Evolutionary conservation across 495 filamentous ascomycete species (phyloP).

Genomic region (Neurospora cerealis): DNA sequence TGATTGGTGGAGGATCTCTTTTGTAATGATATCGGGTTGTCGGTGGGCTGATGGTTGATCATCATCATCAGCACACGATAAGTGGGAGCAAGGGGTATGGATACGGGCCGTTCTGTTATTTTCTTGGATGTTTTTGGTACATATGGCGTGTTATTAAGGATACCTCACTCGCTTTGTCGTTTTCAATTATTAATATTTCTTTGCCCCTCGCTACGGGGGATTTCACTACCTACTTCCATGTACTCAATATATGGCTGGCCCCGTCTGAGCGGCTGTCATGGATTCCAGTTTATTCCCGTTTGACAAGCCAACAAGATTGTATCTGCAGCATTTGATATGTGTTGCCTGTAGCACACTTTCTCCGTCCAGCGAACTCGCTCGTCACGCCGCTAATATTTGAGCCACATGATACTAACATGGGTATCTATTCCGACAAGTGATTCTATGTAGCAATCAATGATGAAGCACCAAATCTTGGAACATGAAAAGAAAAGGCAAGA

Average conservation of each 20-base stretch:
- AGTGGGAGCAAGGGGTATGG: not conserved
- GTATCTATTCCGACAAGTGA: not conserved
- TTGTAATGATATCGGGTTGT: not conserved
- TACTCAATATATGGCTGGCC: not conserved
- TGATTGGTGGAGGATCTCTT: not conserved
- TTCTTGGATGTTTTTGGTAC: not conserved
- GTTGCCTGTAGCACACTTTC: not conserved
- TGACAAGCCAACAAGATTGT: not conserved
- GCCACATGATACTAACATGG: not conserved
- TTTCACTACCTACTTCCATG: not conserved
- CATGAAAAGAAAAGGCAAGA: not conserved
- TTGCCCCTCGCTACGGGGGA: not conserved
- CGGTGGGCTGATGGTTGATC: not conserved
- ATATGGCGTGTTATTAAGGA: not conserved
- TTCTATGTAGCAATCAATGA: not conserved
- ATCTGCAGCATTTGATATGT: not conserved
- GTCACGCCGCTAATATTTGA: not conserved
- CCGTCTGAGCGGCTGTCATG: not conserved
- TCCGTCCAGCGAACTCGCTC: not conserved
- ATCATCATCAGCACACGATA: not conserved
- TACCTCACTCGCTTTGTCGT: slow-evolving; percentile 2
- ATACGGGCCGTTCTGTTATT: not conserved
- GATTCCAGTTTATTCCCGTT: not conserved
- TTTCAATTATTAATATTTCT: not conserved
- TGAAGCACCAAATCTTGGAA: not conserved